phyloP scores from a whole-genome alignment of 2,329 filamentous ascomycete genomes.

The Emmonsiellopsis sp. region DNA sequence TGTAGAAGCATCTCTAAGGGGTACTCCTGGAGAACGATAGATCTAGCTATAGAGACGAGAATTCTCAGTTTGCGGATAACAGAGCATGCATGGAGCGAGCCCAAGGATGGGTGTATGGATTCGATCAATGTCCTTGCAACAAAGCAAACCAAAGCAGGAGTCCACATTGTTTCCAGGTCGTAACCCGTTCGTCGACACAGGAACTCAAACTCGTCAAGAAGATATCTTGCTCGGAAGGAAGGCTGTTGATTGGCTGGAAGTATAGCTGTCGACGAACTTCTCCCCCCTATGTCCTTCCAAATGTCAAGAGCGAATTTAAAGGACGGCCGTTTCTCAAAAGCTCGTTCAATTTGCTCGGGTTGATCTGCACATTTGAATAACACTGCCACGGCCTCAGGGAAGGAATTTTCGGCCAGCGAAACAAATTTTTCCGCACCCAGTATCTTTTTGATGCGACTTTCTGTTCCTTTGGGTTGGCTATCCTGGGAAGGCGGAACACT shows the following conservation, averaged over 20 bases:
- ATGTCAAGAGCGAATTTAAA: conserved; percentile 54
- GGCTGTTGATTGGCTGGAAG: conserved; percentile 79
- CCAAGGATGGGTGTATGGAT: conserved; percentile 71
- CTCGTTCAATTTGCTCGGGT: conserved; percentile 63
- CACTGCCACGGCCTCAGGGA: conserved; percentile 66
- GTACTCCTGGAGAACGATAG: conserved; percentile 65
- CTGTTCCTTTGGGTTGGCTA: conserved; percentile 46
- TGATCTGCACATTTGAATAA: conserved; percentile 72
- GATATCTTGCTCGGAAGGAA: conserved; percentile 67
- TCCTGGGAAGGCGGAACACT: conserved; percentile 35
- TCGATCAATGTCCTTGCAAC: conserved; percentile 71
- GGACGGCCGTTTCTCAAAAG: conserved; percentile 50
- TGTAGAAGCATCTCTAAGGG: conserved; percentile 85
- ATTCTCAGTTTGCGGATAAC: conserved; percentile 79
- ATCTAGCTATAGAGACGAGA: conserved; percentile 67
- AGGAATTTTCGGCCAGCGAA: conserved; percentile 56
- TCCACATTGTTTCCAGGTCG: conserved; percentile 61
- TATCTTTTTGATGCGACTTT: conserved; percentile 58
- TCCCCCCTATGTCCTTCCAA: conserved; percentile 59
- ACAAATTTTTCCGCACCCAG: conserved; percentile 60
- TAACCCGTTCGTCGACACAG: conserved; percentile 65
- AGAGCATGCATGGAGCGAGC: conserved; percentile 76
- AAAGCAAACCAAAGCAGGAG: conserved; percentile 61
- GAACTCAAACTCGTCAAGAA: conserved; percentile 66
- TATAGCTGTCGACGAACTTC: conserved; percentile 55